Evolutionary conservation across 1,284 basidiomycete genomes (phyloP), one percentile per base, ranked within the genome.

Genomic region (Earliella scabrosa): DNA sequence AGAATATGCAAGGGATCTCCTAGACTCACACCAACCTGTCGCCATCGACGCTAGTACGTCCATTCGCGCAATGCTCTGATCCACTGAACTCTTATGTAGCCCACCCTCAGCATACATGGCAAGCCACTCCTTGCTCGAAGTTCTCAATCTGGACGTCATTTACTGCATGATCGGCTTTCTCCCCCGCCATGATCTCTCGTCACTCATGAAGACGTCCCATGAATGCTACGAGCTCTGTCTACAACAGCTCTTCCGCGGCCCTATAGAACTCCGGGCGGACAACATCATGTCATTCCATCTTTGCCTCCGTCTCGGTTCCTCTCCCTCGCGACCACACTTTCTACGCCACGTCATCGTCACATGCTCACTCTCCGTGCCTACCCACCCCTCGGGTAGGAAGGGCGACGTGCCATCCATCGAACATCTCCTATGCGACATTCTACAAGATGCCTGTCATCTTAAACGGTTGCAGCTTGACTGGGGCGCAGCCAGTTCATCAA

Each of bases 91-190:
- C n/a, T 38, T n/a, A 18, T 16, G 18, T 14, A 38, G 29, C 6
- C 29, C 13, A 13, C 29, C 13, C 13, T 31, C 7, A n/a, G n/a
- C n/a, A n/a, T n/a, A 14, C 35, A 38, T 38, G 35, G n/a, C n/a
- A 6, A n/a, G 14, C 2, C 35, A 18, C 13, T 8, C 35, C 14
- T 18, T 18, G 3, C 26, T 54, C 32, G 20, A 38, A 3, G 4
- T 18, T 32, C 55, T 63, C 38, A 58, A 60, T 31, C 47, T 40
- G 45, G 58, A 62, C 40, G 52, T 58, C n/a, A n/a, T 8, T 57
- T 62, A 24, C 20, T 51, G 9, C 38, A 55, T n/a, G 34, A 23
- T 57, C 38, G 45, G 46, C 3, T 52, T 59, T 39, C 41, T 62
- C 11, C 10, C 49, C 4, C 61, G 57, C 16, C 48, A 16, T 11